Evolutionary conservation across 352 stramenopile genomes (phyloP).

Genomic region (Globisporangium middletonii): DNA sequence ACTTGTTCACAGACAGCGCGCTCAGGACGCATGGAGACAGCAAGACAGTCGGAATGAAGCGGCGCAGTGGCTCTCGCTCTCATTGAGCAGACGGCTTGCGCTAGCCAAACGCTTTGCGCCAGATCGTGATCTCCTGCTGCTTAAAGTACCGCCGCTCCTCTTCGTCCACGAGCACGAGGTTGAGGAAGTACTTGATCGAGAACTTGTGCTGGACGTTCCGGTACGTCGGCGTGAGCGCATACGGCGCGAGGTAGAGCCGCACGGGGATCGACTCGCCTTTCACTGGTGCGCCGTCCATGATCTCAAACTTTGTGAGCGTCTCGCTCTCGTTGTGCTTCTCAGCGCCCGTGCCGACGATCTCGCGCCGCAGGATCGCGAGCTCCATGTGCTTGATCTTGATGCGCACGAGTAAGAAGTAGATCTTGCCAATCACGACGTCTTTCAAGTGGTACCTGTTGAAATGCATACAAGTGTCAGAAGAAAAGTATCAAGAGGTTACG

Average conservation of each 20-base stretch:
- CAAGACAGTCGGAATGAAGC: neutral
- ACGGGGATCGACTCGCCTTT: conserved; percentile 97
- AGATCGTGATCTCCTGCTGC: conserved; percentile 98
- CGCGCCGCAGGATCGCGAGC: conserved; percentile 94
- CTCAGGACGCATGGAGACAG: neutral
- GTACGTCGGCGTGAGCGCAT: conserved; percentile 89
- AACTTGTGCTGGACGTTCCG: conserved; percentile 89
- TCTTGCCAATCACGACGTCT: conserved; percentile 96
- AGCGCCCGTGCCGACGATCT: conserved; percentile 79
- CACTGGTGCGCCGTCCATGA: conserved; percentile 98
- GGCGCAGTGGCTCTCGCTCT: too few relatives aligned
- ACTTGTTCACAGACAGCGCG: neutral
- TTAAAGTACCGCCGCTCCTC: conserved; percentile 99
- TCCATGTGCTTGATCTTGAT: conserved; percentile 99
- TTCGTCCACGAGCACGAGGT: conserved; percentile 98
- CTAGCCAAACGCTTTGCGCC: conserved; percentile 65
- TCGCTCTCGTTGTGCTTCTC: conserved; percentile 94
- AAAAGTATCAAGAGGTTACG: too few relatives aligned
- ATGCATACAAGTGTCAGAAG: too few relatives aligned
- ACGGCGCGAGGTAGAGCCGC: conserved; percentile 91
- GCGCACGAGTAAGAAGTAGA: conserved; percentile 97
- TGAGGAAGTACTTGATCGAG: conserved; percentile 96
- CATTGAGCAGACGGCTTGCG: too few relatives aligned
- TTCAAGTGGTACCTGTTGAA: conserved; percentile 86
- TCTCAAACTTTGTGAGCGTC: conserved; percentile 97